A percentile compares a stretch with the other conserved stretches of the same genome.
These are phyloP conservation scores for Silene latifolia DNA, from an alignment of 148 eudicot genomes.

Conservation along the genomic window DNA sequence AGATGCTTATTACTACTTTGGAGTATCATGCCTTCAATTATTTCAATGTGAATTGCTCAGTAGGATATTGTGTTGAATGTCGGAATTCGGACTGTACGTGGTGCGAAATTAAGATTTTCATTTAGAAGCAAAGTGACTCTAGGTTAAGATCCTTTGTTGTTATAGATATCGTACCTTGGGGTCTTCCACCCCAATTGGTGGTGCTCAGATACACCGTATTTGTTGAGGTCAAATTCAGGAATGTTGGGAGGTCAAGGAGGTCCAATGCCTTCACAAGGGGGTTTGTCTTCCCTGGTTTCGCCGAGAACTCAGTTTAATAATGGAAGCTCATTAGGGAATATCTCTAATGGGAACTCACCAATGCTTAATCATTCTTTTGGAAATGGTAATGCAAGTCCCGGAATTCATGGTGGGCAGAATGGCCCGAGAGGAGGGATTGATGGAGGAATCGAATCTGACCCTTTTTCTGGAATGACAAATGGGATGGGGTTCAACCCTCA, in stretches of 20 bases:
- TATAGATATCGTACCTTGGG: conserved; percentile 68
- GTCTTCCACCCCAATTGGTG: conserved; percentile 77
- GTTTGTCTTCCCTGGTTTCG: conserved; percentile 60
- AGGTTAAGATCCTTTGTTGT: conserved; percentile 15
- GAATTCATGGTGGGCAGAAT: conserved; percentile 45
- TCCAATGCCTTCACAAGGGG: conserved; percentile 59
- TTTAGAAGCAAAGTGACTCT: conserved; percentile 20
- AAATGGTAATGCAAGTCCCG: conserved; percentile 55
- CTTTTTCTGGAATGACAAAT: conserved; percentile 56
- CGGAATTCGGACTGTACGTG: background rate
- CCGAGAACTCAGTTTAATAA: conserved; percentile 72
- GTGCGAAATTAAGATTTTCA: conserved; percentile 24
- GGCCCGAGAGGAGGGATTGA: conserved; percentile 53
- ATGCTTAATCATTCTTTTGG: conserved; percentile 74
- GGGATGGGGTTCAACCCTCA: conserved; percentile 67
- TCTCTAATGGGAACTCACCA: conserved; percentile 58
- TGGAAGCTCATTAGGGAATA: conserved; percentile 72
- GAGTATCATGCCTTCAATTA: conserved; percentile 29
- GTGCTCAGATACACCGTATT: conserved; percentile 56
- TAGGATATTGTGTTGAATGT: conserved; percentile 1
- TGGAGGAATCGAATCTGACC: conserved; percentile 63
- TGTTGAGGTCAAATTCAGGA: conserved; percentile 72
- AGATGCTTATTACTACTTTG: conserved; percentile 26
- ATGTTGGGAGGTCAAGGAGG: conserved; percentile 76
- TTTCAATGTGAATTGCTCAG: conserved; percentile 21